Evolutionary conservation across 1,284 basidiomycete species (phyloP), one percentile per base, ranked within the genome.

Genomic region (Cryptococcus wingfieldii): DNA sequence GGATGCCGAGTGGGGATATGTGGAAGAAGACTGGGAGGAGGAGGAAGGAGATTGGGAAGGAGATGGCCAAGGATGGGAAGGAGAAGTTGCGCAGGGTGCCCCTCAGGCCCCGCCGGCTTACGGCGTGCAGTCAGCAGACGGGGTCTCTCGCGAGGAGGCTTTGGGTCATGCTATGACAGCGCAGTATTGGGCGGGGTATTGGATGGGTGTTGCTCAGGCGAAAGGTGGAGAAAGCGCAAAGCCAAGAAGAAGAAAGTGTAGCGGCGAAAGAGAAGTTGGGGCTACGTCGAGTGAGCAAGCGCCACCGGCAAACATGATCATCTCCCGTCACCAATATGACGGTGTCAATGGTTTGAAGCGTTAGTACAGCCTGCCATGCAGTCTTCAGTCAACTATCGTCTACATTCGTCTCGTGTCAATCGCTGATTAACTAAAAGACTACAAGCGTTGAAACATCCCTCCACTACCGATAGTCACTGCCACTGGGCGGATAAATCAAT

Each of bases 171-270:
- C 72, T 14, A 69, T 75, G 61, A 64, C 70, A 9, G 72, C 74
- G 28, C 74, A 75, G 58, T 75, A 74, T 58, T 71, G 70, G 71
- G 74, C 74, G 2, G 74, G 74, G 25, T 75, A 72, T 61, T 75
- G 74, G 74, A 74, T 75, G 69, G 73, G 73, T 13, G 64, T 74
- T 9, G 70, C 72, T 16, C 64, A 69, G 46, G 49, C 58, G 2
- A 51, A 51, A 28, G 42, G 10, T 23, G 19, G 25, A 9, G 52
- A 54, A 23, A 23, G 23, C 23, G 38, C 7, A 46, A 28, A 39
- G 3, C 34, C n/a, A 12, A 42, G 46, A 23, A 48, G 49, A 23
- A 53, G 44, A 27, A 44, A 51, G 25, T 27, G 23, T 13, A 42
- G 16, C 31, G 31, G 16, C 31, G 31, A 34, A 34, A 34, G 31